Evolutionary conservation across 176 grass and related monocot genomes (phyloP), one percentile per base, ranked within the genome.

Genomic region (Cenchrus fungigraminus): DNA sequence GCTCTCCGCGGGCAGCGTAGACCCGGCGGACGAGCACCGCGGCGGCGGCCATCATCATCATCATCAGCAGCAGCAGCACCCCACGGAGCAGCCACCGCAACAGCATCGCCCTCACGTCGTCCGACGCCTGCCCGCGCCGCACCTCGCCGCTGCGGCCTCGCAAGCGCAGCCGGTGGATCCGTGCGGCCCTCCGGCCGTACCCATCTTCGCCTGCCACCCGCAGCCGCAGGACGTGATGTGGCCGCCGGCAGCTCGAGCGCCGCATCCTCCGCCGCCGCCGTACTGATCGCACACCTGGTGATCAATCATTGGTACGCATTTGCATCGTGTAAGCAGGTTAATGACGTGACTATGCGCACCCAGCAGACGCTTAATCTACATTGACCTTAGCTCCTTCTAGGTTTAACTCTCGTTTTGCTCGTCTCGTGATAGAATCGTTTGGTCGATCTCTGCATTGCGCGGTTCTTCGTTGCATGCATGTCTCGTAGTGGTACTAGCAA

Each of bases 141-240:
- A 87, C 72, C 86, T 84, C 5, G 65, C 78, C 16, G 29, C 77
- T 0, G 70, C 63, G 12, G 82, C 40, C 44, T 86, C 79, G 4
- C 28, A 75, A 34, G 37, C 85, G 22, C 86, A 44, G 68, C 56
- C 85, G 25, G 59, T 57, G 28, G 92, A 91, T 12, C 81, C 92
- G 1, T 78, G 84, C 45, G 82, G 88, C 6, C 76, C 91, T 12
- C 72, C 72, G 29, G 50, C 25, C 8, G 19, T 79, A 86, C 82
- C 89, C 82, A 61, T 98, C 44, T 98, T 91, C 77, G 87, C 91
- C 34, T 74, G 87, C 86, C 90, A 92, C 63, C 52, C 86, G n/a
- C 89, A 76, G 50, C 89, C 85, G 14, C 88, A 87, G 31, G 93
- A 94, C 5, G 77, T 95, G 77, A 89, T 98, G 20, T 98, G 96